Evolutionary conservation across 768 basidiomycete genomes (phyloP).

Genomic region (Lentinula lateritia): DNA sequence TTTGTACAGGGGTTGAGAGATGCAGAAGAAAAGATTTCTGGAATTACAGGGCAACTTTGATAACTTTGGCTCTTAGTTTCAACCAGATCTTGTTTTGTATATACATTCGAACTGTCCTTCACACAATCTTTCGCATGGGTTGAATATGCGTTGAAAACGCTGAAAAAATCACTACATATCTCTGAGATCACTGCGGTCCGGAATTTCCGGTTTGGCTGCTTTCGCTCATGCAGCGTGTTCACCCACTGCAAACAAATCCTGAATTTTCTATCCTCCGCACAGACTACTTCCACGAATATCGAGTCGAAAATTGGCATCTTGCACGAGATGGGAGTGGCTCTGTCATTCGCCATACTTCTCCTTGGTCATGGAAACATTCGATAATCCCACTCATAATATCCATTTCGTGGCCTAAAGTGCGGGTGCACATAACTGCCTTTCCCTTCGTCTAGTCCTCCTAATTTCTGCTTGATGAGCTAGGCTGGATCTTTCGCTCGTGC

Average conservation of each 20-base stretch:
- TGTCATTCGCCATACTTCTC: slow-evolving; percentile 22
- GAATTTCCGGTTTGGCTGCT: background rate
- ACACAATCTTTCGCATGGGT: too few relatives aligned
- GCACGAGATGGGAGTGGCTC: slow-evolving; percentile 34
- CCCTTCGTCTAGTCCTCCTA: background rate
- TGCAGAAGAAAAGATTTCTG: slow-evolving; percentile 25
- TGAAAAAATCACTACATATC: too few relatives aligned
- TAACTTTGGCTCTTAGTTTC: background rate
- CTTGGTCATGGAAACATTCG: slow-evolving; percentile 33
- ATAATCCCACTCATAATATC: slow-evolving; percentile 23
- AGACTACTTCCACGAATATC: slow-evolving; percentile 52
- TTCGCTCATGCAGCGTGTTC: slow-evolving; percentile 1
- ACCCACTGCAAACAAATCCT: slow-evolving; percentile 36
- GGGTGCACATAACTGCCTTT: slow-evolving; percentile 5
- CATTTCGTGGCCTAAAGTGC: slow-evolving; percentile 29
- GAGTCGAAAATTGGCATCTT: slow-evolving; percentile 48
- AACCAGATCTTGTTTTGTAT: background rate
- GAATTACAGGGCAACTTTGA: background rate
- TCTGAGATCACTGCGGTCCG: background rate
- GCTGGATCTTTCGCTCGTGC: slow-evolving; percentile 9
- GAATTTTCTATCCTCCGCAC: slow-evolving; percentile 45
- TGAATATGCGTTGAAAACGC: too few relatives aligned
- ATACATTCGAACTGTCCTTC: background rate
- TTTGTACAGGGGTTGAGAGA: slow-evolving; percentile 46
- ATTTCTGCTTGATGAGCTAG: background rate